These are phyloP conservation scores for Kluyveromyces sp. DNA, from an alignment of 1,139 yeast genomes.

Conservation along the genomic window DNA sequence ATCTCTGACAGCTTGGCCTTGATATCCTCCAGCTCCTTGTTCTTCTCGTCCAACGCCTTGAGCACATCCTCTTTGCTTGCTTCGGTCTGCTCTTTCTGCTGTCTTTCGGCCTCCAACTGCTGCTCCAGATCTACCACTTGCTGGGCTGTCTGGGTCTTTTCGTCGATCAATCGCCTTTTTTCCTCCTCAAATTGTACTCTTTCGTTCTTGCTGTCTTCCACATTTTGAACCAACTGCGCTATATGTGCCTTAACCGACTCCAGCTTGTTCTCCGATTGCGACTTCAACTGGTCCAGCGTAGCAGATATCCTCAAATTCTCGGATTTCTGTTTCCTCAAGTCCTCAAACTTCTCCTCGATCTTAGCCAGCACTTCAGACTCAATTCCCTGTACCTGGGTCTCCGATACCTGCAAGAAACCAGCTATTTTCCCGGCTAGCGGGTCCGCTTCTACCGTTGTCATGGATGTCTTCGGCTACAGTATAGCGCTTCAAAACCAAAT, in stretches of 20 bases:
- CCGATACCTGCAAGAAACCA: conserved; percentile 36
- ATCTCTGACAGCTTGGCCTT: conserved; percentile 46
- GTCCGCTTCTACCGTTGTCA: conserved; percentile 11
- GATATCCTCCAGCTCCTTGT: conserved; percentile 34
- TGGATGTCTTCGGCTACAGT: background rate
- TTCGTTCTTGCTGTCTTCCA: conserved; percentile 32
- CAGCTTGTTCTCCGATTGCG: conserved; percentile 33
- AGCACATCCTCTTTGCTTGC: conserved; percentile 21
- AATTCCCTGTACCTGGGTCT: conserved; percentile 22
- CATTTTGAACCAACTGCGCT: conserved; percentile 22
- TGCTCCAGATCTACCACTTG: conserved; percentile 20
- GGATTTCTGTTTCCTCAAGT: conserved; percentile 44
- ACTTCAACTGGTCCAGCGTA: conserved; percentile 47
- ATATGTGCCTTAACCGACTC: conserved; percentile 33
- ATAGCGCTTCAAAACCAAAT: background rate
- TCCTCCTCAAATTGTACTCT: conserved; percentile 29
- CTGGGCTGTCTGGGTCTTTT: conserved; percentile 27
- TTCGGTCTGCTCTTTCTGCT: conserved; percentile 9
- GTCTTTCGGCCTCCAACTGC: conserved; percentile 6
- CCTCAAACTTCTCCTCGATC: conserved; percentile 41
- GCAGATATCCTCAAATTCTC: conserved; percentile 47
- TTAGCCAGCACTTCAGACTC: conserved; percentile 22
- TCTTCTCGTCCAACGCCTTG: conserved; percentile 12
- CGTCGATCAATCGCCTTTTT: conserved; percentile 28
- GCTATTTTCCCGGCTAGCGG: conserved; percentile 6